These are phyloP conservation scores for Botrytis paeoniae DNA, from an alignment of 2,329 filamentous ascomycete genomes.

Conservation along the genomic window DNA sequence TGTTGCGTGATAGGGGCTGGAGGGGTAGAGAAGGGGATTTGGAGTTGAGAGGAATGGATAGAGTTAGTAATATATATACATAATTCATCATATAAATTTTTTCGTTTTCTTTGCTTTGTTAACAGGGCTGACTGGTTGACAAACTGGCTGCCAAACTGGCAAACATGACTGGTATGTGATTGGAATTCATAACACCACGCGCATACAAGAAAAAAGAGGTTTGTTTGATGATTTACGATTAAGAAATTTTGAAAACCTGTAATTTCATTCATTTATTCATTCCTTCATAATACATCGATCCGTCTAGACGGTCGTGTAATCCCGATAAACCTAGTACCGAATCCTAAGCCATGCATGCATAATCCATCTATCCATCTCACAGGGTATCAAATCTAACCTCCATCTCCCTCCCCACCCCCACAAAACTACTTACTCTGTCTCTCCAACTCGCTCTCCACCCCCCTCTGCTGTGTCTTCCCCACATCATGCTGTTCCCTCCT, in stretches of 20 bases:
- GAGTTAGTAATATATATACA: neutral
- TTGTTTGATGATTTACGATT: neutral
- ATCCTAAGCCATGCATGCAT: neutral
- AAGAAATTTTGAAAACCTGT: neutral
- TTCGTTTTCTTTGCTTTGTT: neutral
- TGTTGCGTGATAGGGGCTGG: too few relatives aligned
- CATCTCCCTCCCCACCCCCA: neutral
- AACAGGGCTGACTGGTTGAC: neutral
- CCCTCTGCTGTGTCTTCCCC: constrained; percentile 81
- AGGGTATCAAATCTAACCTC: neutral
- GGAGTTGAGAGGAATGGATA: neutral
- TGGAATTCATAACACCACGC: accelerated
- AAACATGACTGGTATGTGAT: neutral
- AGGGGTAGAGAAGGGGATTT: too few relatives aligned
- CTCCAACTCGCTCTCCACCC: constrained; percentile 76
- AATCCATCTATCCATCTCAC: neutral
- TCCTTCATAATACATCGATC: neutral
- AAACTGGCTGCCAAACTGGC: neutral
- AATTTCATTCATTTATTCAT: neutral
- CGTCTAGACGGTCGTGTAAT: neutral
- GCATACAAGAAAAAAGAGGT: accelerated
- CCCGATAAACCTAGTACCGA: neutral
- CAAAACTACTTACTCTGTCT: constrained; percentile 46
- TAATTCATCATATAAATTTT: neutral
- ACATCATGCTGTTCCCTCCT: constrained; percentile 68